These are phyloP conservation scores for Penstemon barbatus DNA, from an alignment of 257 asterid species.

Conservation along the genomic window DNA sequence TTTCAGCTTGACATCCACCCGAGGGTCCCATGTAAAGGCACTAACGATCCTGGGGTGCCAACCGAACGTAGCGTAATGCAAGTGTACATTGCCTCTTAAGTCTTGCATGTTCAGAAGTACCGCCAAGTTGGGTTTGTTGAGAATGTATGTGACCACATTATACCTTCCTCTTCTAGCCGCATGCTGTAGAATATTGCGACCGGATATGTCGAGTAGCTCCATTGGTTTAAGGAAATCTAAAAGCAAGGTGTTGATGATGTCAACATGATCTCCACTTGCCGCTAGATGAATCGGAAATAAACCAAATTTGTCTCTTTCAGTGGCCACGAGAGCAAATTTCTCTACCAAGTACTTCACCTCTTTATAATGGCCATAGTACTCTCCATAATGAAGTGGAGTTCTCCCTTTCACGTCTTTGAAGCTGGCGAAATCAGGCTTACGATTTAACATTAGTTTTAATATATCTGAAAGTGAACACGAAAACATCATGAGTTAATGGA, in stretches of 20 bases:
- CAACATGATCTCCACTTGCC: slow-evolving; percentile 17
- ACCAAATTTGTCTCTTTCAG: slow-evolving; percentile 27
- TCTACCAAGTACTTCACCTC: slow-evolving; percentile 20
- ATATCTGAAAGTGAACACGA: slow-evolving; percentile 18
- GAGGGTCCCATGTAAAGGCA: slow-evolving; percentile 27
- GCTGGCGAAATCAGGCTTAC: neutral
- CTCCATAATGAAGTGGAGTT: slow-evolving; percentile 33
- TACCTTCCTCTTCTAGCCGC: slow-evolving; percentile 38
- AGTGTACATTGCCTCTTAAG: slow-evolving; percentile 33
- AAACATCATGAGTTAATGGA: no score
- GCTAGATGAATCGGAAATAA: slow-evolving; percentile 32
- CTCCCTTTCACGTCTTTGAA: slow-evolving; percentile 26
- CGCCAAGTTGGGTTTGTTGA: slow-evolving; percentile 26
- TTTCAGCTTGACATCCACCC: no score
- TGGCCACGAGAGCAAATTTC: neutral
- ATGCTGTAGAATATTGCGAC: slow-evolving; percentile 35
- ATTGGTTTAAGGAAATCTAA: slow-evolving; percentile 29
- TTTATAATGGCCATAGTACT: slow-evolving; percentile 18
- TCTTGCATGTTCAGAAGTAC: slow-evolving; percentile 36
- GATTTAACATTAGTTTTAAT: slow-evolving; percentile 22
- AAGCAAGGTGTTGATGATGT: slow-evolving; percentile 26
- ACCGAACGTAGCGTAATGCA: slow-evolving; percentile 31
- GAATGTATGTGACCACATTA: slow-evolving; percentile 26
- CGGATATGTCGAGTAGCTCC: slow-evolving; percentile 28
- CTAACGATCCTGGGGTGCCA: slow-evolving; percentile 31